A percentile compares a stretch with the other conserved stretches of the same genome.
These are phyloP conservation scores for Casuarina equisetifolia DNA, from an alignment of 306 rosid species.

Conservation along the genomic window DNA sequence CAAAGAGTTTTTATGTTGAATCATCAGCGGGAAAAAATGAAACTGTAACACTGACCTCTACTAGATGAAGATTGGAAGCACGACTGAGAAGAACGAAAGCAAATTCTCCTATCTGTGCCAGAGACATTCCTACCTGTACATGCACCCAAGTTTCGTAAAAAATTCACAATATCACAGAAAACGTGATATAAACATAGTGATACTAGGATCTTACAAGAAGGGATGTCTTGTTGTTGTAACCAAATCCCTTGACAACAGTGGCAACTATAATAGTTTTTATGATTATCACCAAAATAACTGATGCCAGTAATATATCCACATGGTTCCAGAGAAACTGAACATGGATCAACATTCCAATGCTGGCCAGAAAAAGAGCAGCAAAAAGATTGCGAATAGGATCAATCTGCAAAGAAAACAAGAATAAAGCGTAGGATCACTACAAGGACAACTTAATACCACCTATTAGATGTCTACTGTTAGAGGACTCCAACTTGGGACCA, in stretches of 20 bases:
- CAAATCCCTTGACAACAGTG: slow-evolving; percentile 89
- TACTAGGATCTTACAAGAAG: slow-evolving; percentile 71
- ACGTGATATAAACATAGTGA: slow-evolving; percentile 26
- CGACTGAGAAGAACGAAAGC: slow-evolving; percentile 98
- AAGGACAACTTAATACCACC: background rate
- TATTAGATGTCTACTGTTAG: background rate
- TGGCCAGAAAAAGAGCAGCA: slow-evolving; percentile 95
- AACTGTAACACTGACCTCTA: slow-evolving; percentile 65
- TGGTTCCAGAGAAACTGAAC: slow-evolving; percentile 98
- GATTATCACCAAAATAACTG: slow-evolving; percentile 87
- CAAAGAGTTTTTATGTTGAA: background rate
- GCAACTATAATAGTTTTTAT: slow-evolving; percentile 77
- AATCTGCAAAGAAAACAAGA: slow-evolving; percentile 47
- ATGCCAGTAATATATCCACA: slow-evolving; percentile 89
- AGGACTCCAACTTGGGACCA: background rate
- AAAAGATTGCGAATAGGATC: slow-evolving; percentile 96
- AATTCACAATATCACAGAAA: slow-evolving; percentile 39
- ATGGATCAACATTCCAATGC: slow-evolving; percentile 98
- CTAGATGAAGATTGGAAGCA: slow-evolving; percentile 97
- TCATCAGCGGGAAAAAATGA: background rate
- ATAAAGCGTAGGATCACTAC: background rate
- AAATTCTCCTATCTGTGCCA: slow-evolving; percentile 96
- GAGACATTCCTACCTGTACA: slow-evolving; percentile 95
- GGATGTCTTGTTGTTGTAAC: slow-evolving; percentile 85
- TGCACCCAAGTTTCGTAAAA: slow-evolving; percentile 51